Evolutionary conservation across 176 grass and related monocot species (phyloP).

Genomic region (Aegilops longissima): DNA sequence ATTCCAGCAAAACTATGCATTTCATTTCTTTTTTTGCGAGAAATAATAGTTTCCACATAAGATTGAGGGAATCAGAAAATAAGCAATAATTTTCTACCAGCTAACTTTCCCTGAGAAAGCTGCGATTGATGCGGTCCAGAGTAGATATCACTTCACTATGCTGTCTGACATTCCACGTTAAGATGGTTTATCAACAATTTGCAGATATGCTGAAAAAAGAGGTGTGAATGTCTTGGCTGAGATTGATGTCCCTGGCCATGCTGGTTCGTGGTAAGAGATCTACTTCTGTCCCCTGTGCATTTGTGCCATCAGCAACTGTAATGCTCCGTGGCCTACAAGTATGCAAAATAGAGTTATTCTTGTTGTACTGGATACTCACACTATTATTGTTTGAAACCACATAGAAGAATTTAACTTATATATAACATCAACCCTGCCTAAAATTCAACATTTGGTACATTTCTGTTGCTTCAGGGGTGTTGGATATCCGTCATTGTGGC

Average conservation of each 20-base stretch:
- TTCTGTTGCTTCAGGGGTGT: conserved; percentile 59
- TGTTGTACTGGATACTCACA: background rate
- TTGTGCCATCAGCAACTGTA: background rate
- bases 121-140: background rate
- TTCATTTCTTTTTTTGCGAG: no score
- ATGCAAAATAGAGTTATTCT: background rate
- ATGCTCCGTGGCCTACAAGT: background rate
- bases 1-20: background rate
- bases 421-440: background rate
- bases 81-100: background rate
- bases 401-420: background rate
- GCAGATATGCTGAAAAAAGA: conserved; percentile 86
- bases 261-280: conserved; percentile 73
- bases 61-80: conserved; percentile 3
- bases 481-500: conserved; percentile 85
- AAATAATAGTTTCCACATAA: background rate
- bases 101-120: background rate
- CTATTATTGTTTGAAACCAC: background rate
- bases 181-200: conserved; percentile 31
- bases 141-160: conserved; percentile 20
- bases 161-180: conserved; percentile 1
- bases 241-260: conserved; percentile 96
- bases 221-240: conserved; percentile 93
- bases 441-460: background rate
- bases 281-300: background rate